Percentiles rank a stretch among this genome's conserved stretches.
These are phyloP conservation scores for Trichosporon asahii DNA, from an alignment of 1,284 basidiomycete genomes.

Conservation along the genomic window DNA sequence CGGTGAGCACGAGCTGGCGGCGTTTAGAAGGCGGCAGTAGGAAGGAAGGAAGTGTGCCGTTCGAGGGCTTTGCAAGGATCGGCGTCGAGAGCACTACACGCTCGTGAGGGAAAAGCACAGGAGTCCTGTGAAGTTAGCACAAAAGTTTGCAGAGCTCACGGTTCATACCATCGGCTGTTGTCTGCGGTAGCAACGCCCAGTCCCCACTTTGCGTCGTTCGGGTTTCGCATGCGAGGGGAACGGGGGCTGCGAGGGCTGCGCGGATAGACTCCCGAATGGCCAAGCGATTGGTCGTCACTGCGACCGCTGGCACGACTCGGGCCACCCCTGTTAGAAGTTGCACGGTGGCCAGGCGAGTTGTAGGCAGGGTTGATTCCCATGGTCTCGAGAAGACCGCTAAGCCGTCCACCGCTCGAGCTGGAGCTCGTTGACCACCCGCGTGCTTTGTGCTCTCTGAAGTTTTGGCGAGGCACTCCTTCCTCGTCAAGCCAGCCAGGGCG, in stretches of 20 bases:
- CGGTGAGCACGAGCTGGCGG: slow-evolving; percentile 55
- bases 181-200: slow-evolving; percentile 16
- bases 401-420: slow-evolving; percentile 35
- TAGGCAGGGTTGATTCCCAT: slow-evolving; percentile 35
- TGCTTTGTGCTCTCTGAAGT: slow-evolving; percentile 10
- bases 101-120: slow-evolving; percentile 48
- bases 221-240: not conserved
- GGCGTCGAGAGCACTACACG: slow-evolving; percentile 46
- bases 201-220: not conserved
- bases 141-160: not conserved
- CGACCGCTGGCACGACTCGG: slow-evolving; percentile 20
- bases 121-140: slow-evolving; percentile 14
- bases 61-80: slow-evolving; percentile 46
- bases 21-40: slow-evolving; percentile 49
- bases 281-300: slow-evolving; percentile 7
- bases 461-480: not conserved
- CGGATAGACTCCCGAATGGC: not conserved
- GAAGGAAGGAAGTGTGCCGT: slow-evolving; percentile 45
- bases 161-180: slow-evolving; percentile 31
- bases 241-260: slow-evolving; percentile 12
- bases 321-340: slow-evolving; percentile 13
- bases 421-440: slow-evolving; percentile 36
- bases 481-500: slow-evolving; percentile 37
- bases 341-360: slow-evolving; percentile 8
- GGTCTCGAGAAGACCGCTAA: slow-evolving; percentile 38